Conservation (phyloP, 2,329 filamentous ascomycete species). For the Tolypocladium cylindrosporum region DNA sequence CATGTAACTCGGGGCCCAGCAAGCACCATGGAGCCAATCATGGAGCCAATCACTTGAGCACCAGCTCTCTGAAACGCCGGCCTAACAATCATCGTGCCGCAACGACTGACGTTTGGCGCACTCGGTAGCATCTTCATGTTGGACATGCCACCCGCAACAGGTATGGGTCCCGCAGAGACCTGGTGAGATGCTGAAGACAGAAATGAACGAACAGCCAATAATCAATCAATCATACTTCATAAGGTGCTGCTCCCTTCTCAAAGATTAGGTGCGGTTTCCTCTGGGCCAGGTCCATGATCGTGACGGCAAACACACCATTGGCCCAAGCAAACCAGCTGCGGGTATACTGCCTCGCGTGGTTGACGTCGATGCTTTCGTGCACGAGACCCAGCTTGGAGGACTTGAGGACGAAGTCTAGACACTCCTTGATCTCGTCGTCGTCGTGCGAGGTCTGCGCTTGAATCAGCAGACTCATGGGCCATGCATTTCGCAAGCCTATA, state of each 20-base stretch:
- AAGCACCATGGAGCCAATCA: not conserved
- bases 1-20: not conserved
- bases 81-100: not conserved
- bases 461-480: slow-evolving; percentile 91
- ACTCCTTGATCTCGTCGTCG: slow-evolving; percentile 70
- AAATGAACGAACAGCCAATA: slow-evolving; percentile 9
- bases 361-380: slow-evolving; percentile 87
- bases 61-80: not conserved
- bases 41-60: not conserved
- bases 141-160: not conserved
- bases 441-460: slow-evolving; percentile 83
- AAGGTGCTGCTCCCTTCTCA: slow-evolving; percentile 49
- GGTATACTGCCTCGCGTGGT: slow-evolving; percentile 57
- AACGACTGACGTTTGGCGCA: not conserved
- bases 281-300: slow-evolving; percentile 79
- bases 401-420: slow-evolving; percentile 63
- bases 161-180: not conserved
- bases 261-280: slow-evolving; percentile 86
- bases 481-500: slow-evolving; percentile 81
- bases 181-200: not conserved
- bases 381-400: slow-evolving; percentile 71
- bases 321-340: slow-evolving; percentile 97
- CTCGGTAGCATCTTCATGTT: not conserved
- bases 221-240: slow-evolving; percentile 31
- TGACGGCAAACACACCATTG: slow-evolving; percentile 90